These are phyloP conservation scores for Leccinum longicurvipes DNA, from an alignment of 768 basidiomycete species.

Conservation along the genomic window DNA sequence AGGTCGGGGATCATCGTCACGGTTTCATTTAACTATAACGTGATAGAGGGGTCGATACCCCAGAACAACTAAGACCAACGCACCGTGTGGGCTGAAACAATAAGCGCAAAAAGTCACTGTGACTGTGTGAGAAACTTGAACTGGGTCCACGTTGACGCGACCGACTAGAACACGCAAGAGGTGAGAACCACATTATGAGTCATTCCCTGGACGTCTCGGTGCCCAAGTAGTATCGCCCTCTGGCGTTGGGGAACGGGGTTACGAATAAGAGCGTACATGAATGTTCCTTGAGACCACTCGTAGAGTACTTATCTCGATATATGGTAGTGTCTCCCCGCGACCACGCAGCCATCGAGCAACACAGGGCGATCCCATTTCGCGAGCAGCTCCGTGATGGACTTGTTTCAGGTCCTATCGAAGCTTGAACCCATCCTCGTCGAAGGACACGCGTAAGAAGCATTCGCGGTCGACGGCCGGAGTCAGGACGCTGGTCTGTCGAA, in stretches of 20 bases:
- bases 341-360: conserved; percentile 32
- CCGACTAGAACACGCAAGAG: background rate
- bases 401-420: conserved; percentile 31
- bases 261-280: conserved; percentile 50
- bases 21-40: conserved; percentile 37
- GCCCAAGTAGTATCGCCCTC: conserved; percentile 17
- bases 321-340: conserved; percentile 44
- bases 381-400: conserved; percentile 33
- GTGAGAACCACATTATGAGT: conserved; percentile 25
- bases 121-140: background rate
- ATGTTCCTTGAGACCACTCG: conserved; percentile 48
- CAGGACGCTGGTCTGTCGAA: conserved; percentile 40
- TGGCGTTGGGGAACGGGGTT: conserved; percentile 34
- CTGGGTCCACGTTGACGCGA: background rate
- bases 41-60: conserved; percentile 45
- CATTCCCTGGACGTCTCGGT: conserved; percentile 28
- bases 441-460: conserved; percentile 46
- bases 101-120: conserved; percentile 39
- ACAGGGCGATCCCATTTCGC: conserved; percentile 31
- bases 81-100: conserved; percentile 41
- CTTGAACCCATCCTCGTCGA: conserved; percentile 43
- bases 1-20: conserved; percentile 27
- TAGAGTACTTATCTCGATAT: conserved; percentile 52
- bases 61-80: conserved; percentile 54
- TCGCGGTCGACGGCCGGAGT: conserved; percentile 39